Evolutionary conservation across 805 yeast genomes (phyloP).

Genomic region (Wickerhamomyces pijperi): DNA sequence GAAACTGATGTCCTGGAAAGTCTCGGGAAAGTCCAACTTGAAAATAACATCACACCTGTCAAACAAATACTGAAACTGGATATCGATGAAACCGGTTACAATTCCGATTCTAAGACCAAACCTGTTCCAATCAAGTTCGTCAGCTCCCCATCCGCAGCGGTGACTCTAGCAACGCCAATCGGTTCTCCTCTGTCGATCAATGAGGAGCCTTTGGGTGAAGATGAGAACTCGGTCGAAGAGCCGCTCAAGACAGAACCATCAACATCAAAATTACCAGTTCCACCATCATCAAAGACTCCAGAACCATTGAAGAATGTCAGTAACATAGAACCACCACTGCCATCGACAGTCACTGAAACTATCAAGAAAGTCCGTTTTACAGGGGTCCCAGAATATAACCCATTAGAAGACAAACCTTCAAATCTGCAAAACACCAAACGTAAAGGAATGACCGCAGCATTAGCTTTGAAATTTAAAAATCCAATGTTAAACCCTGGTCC

Average conservation of each 20-base stretch:
- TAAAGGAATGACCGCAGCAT: slow-evolving; percentile 15
- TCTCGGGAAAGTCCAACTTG: not conserved
- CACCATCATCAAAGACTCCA: not conserved
- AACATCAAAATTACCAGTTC: not conserved
- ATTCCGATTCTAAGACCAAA: no score
- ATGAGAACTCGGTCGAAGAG: no score
- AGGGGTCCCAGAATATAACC: slow-evolving; percentile 16
- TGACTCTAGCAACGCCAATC: not conserved
- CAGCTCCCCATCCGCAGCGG: not conserved
- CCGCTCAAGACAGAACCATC: no score
- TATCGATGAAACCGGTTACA: not conserved
- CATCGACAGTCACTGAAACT: not conserved
- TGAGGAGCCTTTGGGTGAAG: no score
- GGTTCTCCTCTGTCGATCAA: no score
- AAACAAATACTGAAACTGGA: not conserved
- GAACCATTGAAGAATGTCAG: not conserved
- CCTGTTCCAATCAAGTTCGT: not conserved
- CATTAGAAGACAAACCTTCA: slow-evolving; percentile 13
- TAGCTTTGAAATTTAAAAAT: slow-evolving; percentile 5
- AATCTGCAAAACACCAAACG: no score
- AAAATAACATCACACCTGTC: not conserved
- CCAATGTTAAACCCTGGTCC: not conserved
- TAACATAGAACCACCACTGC: not conserved
- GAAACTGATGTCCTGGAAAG: not conserved
- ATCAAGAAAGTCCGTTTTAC: slow-evolving; percentile 18